phyloP scores from a whole-genome alignment of 768 basidiomycete species.

The Boletus sp. region DNA sequence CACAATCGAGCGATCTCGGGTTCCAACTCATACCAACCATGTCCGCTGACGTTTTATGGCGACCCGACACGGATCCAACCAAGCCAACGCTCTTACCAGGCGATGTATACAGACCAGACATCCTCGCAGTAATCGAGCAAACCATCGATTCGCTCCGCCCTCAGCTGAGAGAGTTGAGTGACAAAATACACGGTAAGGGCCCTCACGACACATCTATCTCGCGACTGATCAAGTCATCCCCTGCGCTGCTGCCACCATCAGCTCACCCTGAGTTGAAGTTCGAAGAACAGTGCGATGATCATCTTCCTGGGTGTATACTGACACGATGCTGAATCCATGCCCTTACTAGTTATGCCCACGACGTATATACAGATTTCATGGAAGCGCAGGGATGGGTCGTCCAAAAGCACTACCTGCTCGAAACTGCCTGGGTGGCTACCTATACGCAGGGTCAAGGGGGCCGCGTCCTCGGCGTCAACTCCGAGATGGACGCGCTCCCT shows the following conservation, averaged over 20 bases:
- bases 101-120: constrained; percentile 53
- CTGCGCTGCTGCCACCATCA: constrained; percentile 22
- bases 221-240: constrained; percentile 1
- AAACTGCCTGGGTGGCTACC: constrained; percentile 74
- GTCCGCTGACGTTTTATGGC: constrained; percentile 37
- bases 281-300: constrained; percentile 43
- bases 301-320: no score
- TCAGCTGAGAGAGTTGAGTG: background rate
- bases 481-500: constrained; percentile 69
- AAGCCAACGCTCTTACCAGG: constrained; percentile 28
- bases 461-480: constrained; percentile 72
- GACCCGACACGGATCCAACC: constrained; percentile 31
- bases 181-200: background rate
- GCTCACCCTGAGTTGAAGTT: constrained; percentile 72
- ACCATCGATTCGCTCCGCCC: constrained; percentile 39
- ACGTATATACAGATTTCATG: constrained; percentile 67
- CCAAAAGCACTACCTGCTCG: constrained; percentile 55
- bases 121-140: constrained; percentile 57
- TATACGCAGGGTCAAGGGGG: constrained; percentile 63
- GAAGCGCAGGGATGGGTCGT: constrained; percentile 63
- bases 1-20: background rate
- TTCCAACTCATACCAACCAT: constrained; percentile 2
- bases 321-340: no score
- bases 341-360: constrained; percentile 59
- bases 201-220: background rate